Evolutionary conservation across 2,329 filamentous ascomycete genomes (phyloP).

Genomic region (Fonsecaea pedrosoi): DNA sequence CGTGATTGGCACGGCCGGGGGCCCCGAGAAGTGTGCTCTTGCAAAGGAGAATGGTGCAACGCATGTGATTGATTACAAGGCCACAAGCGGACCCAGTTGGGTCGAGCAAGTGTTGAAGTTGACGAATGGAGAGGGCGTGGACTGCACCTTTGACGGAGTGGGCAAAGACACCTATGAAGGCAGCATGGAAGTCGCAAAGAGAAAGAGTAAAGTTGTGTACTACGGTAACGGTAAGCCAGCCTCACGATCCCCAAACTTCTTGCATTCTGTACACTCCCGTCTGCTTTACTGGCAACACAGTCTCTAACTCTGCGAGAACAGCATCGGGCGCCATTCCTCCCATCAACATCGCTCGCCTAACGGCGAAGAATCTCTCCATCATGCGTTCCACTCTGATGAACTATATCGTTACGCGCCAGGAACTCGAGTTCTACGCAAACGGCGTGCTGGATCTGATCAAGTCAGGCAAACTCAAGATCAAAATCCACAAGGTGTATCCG

Average conservation of each 20-base stretch:
- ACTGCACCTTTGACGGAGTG: conserved; percentile 78
- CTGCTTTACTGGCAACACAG: not conserved
- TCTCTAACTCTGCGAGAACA: conserved; percentile 7
- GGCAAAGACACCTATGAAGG: conserved; percentile 84
- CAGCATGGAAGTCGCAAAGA: conserved; percentile 73
- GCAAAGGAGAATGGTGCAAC: conserved; percentile 74
- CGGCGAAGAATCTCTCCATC: conserved; percentile 77
- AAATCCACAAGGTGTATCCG: conserved; percentile 78
- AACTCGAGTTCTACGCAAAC: conserved; percentile 71
- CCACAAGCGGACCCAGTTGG: conserved; percentile 76
- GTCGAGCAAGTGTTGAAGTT: conserved; percentile 85
- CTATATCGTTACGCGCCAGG: conserved; percentile 73
- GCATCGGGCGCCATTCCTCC: conserved; percentile 73
- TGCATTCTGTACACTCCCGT: not conserved
- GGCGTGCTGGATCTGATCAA: conserved; percentile 77
- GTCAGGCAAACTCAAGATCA: conserved; percentile 72
- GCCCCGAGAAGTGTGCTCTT: conserved; percentile 72
- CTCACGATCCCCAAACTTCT: not conserved
- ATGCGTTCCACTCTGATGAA: conserved; percentile 75
- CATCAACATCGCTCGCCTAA: conserved; percentile 64
- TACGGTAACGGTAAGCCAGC: conserved; percentile 69
- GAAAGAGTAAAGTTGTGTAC: conserved; percentile 77
- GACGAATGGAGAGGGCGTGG: conserved; percentile 74
- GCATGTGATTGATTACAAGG: conserved; percentile 77
- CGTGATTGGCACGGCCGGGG: conserved; percentile 80